Percentiles rank a stretch among this genome's conserved stretches.
Conservation (phyloP, 768 basidiomycete species). For the Kondoa subrosea region DNA sequence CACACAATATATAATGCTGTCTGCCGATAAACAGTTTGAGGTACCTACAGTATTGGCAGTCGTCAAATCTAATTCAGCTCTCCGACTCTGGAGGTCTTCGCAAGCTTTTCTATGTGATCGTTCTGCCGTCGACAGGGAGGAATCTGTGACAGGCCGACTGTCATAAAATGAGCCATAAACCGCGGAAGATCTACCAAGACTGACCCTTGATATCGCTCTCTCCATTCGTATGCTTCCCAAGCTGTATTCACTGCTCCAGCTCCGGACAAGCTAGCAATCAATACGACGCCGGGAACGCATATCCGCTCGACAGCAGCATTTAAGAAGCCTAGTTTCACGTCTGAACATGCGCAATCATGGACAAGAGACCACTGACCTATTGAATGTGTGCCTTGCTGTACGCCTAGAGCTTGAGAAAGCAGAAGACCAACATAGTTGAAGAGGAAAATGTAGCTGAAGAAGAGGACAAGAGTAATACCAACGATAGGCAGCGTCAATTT, state of each 20-base stretch:
- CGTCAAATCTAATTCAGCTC: constrained; percentile 11
- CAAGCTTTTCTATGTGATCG: constrained; percentile 23
- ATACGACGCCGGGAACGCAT: constrained; percentile 26
- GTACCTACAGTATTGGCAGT: constrained; percentile 1
- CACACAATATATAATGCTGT: not conserved
- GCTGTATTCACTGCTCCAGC: constrained; percentile 28
- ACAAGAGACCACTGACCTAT: constrained; percentile 12
- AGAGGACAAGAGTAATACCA: constrained; percentile 23
- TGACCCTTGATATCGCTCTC: constrained; percentile 21
- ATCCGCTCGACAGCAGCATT: constrained; percentile 24
- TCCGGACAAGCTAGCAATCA: constrained; percentile 26
- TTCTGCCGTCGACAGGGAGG: constrained; percentile 22
- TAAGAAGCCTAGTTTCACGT: constrained; percentile 20
- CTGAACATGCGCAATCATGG: no score
- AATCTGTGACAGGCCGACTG: constrained; percentile 22
- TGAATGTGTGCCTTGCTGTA: constrained; percentile 21
- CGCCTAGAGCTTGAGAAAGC: constrained; percentile 19
- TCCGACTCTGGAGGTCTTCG: constrained; percentile 21
- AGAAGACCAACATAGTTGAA: constrained; percentile 24
- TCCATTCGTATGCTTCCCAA: constrained; percentile 29
- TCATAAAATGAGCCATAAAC: not conserved
- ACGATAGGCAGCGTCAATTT: constrained; percentile 19
- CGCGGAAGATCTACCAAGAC: not conserved
- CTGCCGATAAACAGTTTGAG: not conserved
- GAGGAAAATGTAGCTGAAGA: constrained; percentile 23